Evolutionary conservation across 805 yeast genomes (phyloP).

Genomic region (Ogataea saltuana): DNA sequence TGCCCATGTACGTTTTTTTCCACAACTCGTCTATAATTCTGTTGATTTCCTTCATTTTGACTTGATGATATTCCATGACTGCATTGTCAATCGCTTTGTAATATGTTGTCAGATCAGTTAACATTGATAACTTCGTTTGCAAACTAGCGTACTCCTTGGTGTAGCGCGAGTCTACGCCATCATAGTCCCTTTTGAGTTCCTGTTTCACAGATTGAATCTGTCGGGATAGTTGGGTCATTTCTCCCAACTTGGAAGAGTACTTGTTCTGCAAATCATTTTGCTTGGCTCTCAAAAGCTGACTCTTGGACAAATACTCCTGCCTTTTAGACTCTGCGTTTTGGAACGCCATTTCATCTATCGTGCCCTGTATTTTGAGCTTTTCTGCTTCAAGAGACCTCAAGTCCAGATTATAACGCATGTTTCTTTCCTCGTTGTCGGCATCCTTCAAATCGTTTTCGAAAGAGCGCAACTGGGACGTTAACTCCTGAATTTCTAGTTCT

Average conservation of each 20-base stretch:
- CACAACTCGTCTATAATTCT: slow-evolving; percentile 85
- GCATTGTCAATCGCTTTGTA: slow-evolving; percentile 88
- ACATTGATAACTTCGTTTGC: slow-evolving; percentile 72
- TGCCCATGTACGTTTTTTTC: slow-evolving; percentile 92
- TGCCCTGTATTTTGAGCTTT: slow-evolving; percentile 25
- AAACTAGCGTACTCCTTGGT: slow-evolving; percentile 71
- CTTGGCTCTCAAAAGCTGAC: slow-evolving; percentile 48
- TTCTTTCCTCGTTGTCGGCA: slow-evolving; percentile 60
- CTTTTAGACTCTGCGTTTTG: slow-evolving; percentile 57
- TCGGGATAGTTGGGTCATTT: slow-evolving; percentile 75
- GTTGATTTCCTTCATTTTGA: slow-evolving; percentile 92
- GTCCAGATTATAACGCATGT: slow-evolving; percentile 46
- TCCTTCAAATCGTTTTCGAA: slow-evolving; percentile 55
- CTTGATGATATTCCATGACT: slow-evolving; percentile 86
- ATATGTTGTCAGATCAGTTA: slow-evolving; percentile 79
- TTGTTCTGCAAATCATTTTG: slow-evolving; percentile 58
- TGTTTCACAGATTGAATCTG: slow-evolving; percentile 56
- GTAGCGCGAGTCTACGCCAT: slow-evolving; percentile 62
- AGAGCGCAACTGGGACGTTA: slow-evolving; percentile 52
- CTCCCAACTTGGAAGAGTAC: slow-evolving; percentile 81
- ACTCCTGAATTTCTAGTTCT: slow-evolving; percentile 32
- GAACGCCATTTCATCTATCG: slow-evolving; percentile 37
- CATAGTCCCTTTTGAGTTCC: slow-evolving; percentile 72
- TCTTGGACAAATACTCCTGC: slow-evolving; percentile 59
- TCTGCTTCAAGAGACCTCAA: slow-evolving; percentile 46